Base-by-base conservation (phyloP, 352 stramenopile genomes). In the Thalassiosira mediterranea region DNA sequence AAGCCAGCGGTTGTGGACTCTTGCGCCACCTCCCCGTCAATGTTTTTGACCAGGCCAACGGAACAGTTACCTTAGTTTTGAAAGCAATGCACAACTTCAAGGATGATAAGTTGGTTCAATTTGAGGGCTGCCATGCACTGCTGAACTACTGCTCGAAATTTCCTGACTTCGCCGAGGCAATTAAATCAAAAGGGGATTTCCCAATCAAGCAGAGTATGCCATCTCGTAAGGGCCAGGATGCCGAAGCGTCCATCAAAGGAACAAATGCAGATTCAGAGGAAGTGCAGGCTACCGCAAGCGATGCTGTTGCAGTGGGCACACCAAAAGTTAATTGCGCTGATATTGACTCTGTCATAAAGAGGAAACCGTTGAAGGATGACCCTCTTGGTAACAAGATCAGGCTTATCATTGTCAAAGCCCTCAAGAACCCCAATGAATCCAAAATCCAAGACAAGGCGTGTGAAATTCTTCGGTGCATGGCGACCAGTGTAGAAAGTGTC, bases 351-450 rank as follows among this genome's bases (percentile, higher is more conserved):
- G 21, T 25, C 46, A 54, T 75, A 15, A 54, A 60, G 11, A 56
- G 37, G 29, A 75, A 67, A 44, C 54, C 63, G 17, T 28, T 80
- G 31, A 52, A 48, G 47, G 54, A 57, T 61, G 71, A 80, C 47
- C 29, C 31, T 57, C 11, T 44, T n/a, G 46, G 59, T 29, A 47
- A 69, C 11, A 69, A 76, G 31, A 71, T 76, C 11, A 42, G 42
- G n/a, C 31, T 29, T 4, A 64, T 76, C 37, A 56, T 76, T 17
- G 38, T 40, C 15, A 76, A 40, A 25, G 58, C 57, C 2, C 25
- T 56, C 23, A 71, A 54, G 23, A 21, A 76, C 19, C 7, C 38
- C 5, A 11, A 21, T 7, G 49, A 76, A 29, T 25, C 46, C n/a
- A 76, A 76, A 52, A 13, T 60, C 29, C 67, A 76, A 51, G 47